A percentile compares a stretch with the other conserved stretches of the same genome.
Conservation (phyloP, 2,329 filamentous ascomycete genomes). For the Fusarium siculi region DNA sequence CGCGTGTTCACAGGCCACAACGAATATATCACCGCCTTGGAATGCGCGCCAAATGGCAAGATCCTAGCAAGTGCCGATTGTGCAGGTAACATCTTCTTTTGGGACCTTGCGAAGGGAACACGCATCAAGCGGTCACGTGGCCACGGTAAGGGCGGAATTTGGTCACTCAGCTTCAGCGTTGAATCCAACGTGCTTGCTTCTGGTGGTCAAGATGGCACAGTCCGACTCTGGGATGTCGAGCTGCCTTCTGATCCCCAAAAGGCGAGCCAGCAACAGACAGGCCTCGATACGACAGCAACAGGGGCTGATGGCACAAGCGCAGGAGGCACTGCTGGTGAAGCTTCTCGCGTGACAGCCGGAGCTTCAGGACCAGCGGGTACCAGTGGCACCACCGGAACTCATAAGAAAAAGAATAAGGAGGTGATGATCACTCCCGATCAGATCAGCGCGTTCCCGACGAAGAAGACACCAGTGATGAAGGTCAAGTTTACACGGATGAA, state of each 20-base stretch:
- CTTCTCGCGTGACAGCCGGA: conserved; percentile 43
- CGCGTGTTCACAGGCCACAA: conserved; percentile 93
- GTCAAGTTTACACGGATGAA: conserved; percentile 97
- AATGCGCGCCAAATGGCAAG: conserved; percentile 88
- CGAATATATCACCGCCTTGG: conserved; percentile 84
- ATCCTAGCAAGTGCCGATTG: conserved; percentile 91
- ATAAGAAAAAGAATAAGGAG: conserved; percentile 87
- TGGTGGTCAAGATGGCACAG: conserved; percentile 90
- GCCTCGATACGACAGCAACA: conserved; percentile 55
- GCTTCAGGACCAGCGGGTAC: conserved; percentile 44
- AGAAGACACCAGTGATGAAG: conserved; percentile 94
- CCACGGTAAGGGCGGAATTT: conserved; percentile 92
- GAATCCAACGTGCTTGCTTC: conserved; percentile 92
- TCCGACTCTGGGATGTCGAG: conserved; percentile 92
- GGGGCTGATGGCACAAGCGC: conserved; percentile 54
- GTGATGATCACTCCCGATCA: conserved; percentile 92
- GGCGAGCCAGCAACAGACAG: conserved; percentile 59
- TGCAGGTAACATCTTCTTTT: conserved; percentile 89
- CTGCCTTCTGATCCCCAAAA: conserved; percentile 73
- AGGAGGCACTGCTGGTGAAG: conserved; percentile 41
- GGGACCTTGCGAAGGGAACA: conserved; percentile 89
- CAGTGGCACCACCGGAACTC: conserved; percentile 46
- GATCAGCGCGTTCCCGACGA: conserved; percentile 93
- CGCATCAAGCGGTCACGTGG: conserved; percentile 93
- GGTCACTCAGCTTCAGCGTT: conserved; percentile 91